Evolutionary conservation across 345 rosid genomes (phyloP), one percentile per base, ranked within the genome.

Genomic region (Gossypium longicalyx): DNA sequence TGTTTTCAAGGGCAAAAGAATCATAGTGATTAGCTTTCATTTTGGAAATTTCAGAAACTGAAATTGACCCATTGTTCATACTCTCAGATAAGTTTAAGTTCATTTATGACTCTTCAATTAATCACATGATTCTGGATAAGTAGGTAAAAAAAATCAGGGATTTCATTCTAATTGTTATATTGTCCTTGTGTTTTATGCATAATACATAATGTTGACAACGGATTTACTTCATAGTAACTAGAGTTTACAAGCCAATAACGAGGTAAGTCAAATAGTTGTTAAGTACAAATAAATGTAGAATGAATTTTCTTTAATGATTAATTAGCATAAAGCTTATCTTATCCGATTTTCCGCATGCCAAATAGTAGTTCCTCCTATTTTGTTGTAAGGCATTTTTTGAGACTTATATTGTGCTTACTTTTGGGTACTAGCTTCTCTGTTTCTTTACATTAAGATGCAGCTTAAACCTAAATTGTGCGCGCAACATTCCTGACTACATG

Each of bases 361-460:
- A 54, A 29, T 70, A 29, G 1, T 43, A n/a, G 27, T 52, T 70
- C 59, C 73, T 52, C 47, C n/a, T 29, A 29, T 69, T 16, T 49
- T 51, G 10, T 29, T 20, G 5, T 5, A 53, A 10, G 16, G 43
- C 16, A 27, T 34, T 1, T 34, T 70, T 70, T n/a, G 23, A 70
- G 59, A 34, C 45, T 27, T 52, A 2, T 29, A 17, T 25, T 1
- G 0, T 10, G 25, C 44, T 3, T 70, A 29, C 61, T 3, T 10
- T n/a, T n/a, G 27, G 15, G 11, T 10, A 70, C n/a, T 52, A 52
- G 11, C 59, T 52, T 25, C 52, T 52, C 3, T 9, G 17, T 60
- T 60, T 70, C 59, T 27, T 27, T 70, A 52, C 73, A 29, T 11
- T 70, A 45, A 52, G 61, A 29, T 52, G 47, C 47, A n/a, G 45